phyloP scores from a whole-genome alignment of 495 filamentous ascomycete genomes.

The Podospora appendiculata region DNA sequence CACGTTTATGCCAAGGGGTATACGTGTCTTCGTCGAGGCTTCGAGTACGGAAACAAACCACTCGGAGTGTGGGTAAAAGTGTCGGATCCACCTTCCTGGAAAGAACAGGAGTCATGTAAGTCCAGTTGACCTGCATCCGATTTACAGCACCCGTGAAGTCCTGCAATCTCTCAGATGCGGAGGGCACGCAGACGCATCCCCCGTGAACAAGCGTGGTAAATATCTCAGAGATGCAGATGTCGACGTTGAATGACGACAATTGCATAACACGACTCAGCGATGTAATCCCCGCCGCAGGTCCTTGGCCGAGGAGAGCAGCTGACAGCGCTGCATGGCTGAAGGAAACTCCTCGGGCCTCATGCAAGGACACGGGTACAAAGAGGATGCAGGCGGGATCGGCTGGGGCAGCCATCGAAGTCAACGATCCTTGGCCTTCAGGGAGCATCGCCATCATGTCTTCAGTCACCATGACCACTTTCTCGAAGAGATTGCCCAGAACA shows the following conservation, averaged over 20 bases:
- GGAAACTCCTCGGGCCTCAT: constrained; percentile 27
- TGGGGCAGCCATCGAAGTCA: constrained; percentile 29
- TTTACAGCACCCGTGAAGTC: constrained; percentile 32
- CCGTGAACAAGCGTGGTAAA: constrained; percentile 54
- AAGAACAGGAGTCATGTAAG: constrained; percentile 38
- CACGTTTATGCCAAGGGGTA: constrained; percentile 33
- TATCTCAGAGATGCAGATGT: constrained; percentile 58
- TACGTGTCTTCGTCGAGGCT: constrained; percentile 36
- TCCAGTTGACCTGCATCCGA: constrained; percentile 42
- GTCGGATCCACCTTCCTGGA: constrained; percentile 35
- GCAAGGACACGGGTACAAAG: constrained; percentile 25
- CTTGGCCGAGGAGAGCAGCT: constrained; percentile 39
- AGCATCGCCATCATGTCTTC: constrained; percentile 19
- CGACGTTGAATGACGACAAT: constrained; percentile 62
- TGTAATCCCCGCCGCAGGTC: constrained; percentile 39
- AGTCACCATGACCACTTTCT: constrained; percentile 28
- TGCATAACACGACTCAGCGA: constrained; percentile 51
- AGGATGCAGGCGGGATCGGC: constrained; percentile 38
- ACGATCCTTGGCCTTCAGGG: constrained; percentile 17
- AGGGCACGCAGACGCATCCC: constrained; percentile 43
- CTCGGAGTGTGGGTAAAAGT: constrained; percentile 26
- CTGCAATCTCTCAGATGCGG: constrained; percentile 27
- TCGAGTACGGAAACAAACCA: constrained; percentile 37
- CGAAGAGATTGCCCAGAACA: constrained; percentile 27
- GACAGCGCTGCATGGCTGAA: constrained; percentile 40